Base-by-base conservation (phyloP, 441 rosid genomes). In the Macaranga tanarius region DNA sequence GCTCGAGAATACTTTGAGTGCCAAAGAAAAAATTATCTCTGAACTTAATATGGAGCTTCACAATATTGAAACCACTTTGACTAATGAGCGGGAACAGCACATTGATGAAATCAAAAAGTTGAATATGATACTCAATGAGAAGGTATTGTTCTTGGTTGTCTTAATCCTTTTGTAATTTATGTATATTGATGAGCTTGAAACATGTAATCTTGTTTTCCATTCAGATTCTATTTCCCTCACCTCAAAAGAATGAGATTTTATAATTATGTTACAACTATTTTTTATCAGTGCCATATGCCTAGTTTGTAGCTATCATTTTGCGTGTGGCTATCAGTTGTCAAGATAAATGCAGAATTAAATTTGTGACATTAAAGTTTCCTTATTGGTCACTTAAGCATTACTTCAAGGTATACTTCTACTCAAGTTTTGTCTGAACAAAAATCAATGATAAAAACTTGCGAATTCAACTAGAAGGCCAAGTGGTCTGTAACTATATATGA, bases 31-130 rank as follows among this genome's bases (percentile, higher is more conserved):
- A 87, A 84, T 96, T 72, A 90, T 96, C 62, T 92, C 98, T 10
- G 97, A 96, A 82, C 89, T 96, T 76, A 96, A 93, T 74, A 85
- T 82, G 88, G 99, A 96, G 79, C 93, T 96, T 76, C 97, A 92
- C 85, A 88, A 84, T 75, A 83, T 93, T 77, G 99, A 93, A 84
- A 87, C 87, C 72, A 81, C 92, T 69, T 83, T 93, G 78, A 84
- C 96, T 22, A 75, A 79, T 87, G 99, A 90, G 82, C 90, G 96
- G 72, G 99, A 89, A 78, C 88, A 85, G 79, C 94, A 96, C 76
- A 83, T 92, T 78, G 79, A 79, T 25, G 97, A 92, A 88, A 84
- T 89, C 59, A 96, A 92, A 84, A 92, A 87, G 77, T 81, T 93
- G 85, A 92, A 91, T 77, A 83, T 82, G 10, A 26, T 84, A 69